Evolutionary conservation across 208 protist genomes (phyloP).

Genomic region (Trypanosoma vivax): DNA sequence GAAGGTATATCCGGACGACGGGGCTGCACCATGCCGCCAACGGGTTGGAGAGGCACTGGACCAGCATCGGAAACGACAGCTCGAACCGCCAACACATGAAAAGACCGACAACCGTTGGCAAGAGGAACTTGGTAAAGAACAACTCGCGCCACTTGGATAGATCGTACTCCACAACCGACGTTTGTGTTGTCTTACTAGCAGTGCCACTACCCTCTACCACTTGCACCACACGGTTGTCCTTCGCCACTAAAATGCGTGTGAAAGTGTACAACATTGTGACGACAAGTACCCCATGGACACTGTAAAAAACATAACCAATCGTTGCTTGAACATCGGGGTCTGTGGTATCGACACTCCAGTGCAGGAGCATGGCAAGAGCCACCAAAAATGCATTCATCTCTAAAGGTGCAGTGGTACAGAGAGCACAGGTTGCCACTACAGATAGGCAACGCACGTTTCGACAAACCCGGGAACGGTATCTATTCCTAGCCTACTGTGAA

Average conservation of each 20-base stretch:
- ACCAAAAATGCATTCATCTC: slow-evolving; percentile 69
- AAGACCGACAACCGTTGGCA: slow-evolving; percentile 41
- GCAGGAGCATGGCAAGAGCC: slow-evolving; percentile 57
- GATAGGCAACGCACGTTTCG: not conserved
- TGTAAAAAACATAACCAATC: slow-evolving; percentile 47
- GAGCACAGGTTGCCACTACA: not conserved
- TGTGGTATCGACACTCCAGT: slow-evolving; percentile 78
- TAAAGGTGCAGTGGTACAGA: not conserved
- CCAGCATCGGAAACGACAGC: slow-evolving; percentile 65
- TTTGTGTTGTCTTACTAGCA: slow-evolving; percentile 29
- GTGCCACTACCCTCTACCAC: slow-evolving; percentile 56
- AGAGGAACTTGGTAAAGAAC: slow-evolving; percentile 43
- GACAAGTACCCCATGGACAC: slow-evolving; percentile 43
- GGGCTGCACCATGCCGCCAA: slow-evolving; percentile 47
- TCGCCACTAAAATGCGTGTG: slow-evolving; percentile 34
- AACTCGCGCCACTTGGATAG: slow-evolving; percentile 60
- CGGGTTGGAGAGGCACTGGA: slow-evolving; percentile 82
- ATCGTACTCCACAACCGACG: slow-evolving; percentile 66
- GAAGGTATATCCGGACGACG: slow-evolving; percentile 65
- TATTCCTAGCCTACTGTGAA: no score
- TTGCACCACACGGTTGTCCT: slow-evolving; percentile 34
- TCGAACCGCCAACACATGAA: slow-evolving; percentile 47
- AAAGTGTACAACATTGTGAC: slow-evolving; percentile 39
- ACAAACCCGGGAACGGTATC: no score
- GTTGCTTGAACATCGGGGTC: slow-evolving; percentile 52